Evolutionary conservation across 2,329 filamentous ascomycete genomes (phyloP).

Genomic region (Pyrenophora teres): DNA sequence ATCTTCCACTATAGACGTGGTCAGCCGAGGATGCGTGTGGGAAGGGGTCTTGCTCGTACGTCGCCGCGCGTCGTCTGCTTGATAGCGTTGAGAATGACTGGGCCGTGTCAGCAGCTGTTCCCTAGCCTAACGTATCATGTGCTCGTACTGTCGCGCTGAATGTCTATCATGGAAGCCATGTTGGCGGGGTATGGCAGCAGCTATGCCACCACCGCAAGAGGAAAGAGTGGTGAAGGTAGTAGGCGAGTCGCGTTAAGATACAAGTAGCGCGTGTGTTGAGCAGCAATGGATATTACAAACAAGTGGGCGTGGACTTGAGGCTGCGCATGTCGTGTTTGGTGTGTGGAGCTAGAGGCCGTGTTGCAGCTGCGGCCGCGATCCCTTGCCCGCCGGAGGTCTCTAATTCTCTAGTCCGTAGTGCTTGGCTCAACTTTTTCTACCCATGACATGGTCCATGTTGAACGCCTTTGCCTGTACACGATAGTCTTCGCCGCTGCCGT

Average conservation of each 20-base stretch:
- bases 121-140: no score
- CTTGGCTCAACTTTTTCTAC: conserved; percentile 31
- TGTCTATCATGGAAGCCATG: conserved; percentile 86
- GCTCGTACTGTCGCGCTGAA: conserved; percentile 72
- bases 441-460: conserved; percentile 22
- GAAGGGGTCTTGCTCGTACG: conserved; percentile 57
- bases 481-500: neutral
- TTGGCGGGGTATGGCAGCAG: conserved; percentile 48
- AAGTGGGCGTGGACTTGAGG: neutral
- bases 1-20: conserved; percentile 81
- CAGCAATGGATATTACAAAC: neutral
- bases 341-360: conserved; percentile 26
- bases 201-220: conserved; percentile 17
- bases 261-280: neutral
- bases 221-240: neutral
- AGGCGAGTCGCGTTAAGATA: neutral
- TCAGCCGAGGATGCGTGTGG: conserved; percentile 31
- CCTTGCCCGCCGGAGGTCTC: conserved; percentile 19
- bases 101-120: conserved; percentile 19
- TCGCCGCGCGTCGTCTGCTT: conserved; percentile 80
- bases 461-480: neutral
- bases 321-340: conserved; percentile 17
- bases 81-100: conserved; percentile 75
- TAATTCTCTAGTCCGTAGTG: conserved; percentile 3
- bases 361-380: conserved; percentile 19